These are phyloP conservation scores for Trypanosoma avium DNA, from an alignment of 208 protist genomes.

Conservation along the genomic window DNA sequence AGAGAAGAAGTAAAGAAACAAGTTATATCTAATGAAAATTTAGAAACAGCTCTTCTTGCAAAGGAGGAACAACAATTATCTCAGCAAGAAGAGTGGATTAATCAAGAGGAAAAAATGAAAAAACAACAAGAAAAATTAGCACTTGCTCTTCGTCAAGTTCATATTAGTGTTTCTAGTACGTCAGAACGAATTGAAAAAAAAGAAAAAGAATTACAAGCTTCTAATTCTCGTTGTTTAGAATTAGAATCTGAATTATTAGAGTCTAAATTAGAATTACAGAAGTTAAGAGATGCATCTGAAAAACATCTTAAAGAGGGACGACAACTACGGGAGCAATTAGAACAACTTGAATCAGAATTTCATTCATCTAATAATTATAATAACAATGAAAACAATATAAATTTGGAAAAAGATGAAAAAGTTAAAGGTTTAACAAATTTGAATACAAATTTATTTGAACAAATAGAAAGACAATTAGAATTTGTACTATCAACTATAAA, in stretches of 20 bases:
- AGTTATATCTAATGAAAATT: conserved; percentile 37
- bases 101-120: conserved; percentile 12
- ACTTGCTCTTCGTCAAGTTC: conserved; percentile 11
- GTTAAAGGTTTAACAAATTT: not conserved
- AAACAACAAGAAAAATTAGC: conserved; percentile 18
- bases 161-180: conserved; percentile 3
- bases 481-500: conserved; percentile 5
- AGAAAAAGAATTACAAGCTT: conserved; percentile 9
- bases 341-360: conserved; percentile 8
- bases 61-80: conserved; percentile 45
- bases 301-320: conserved; percentile 1
- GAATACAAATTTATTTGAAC: not conserved
- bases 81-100: conserved; percentile 24
- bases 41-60: conserved; percentile 52
- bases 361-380: not conserved
- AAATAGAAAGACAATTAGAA: not conserved
- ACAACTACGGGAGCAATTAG: conserved; percentile 19
- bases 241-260: not conserved
- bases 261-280: conserved; percentile 4
- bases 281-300: not conserved
- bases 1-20: conserved; percentile 25
- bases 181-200: conserved; percentile 10
- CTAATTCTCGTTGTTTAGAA: not conserved
- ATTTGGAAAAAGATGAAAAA: not conserved
- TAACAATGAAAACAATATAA: not conserved